Evolutionary conservation across 2,329 filamentous ascomycete genomes (phyloP).

Genomic region (Lachnellula subtilissima): DNA sequence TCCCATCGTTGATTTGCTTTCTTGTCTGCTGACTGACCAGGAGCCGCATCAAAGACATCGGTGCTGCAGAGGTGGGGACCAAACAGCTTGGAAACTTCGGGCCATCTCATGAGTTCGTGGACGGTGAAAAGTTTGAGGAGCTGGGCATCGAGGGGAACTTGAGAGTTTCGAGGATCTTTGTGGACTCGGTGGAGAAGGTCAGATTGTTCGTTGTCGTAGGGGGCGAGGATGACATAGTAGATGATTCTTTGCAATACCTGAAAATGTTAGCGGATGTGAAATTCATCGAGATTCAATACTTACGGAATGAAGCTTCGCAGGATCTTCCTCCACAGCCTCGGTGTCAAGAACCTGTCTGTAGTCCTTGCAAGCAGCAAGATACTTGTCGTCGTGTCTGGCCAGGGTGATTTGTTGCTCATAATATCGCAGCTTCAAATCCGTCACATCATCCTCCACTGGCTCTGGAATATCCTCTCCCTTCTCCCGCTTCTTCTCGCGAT

Average conservation of each 20-base stretch:
- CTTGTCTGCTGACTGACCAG: slow-evolving; percentile 63
- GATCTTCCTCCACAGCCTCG: slow-evolving; percentile 87
- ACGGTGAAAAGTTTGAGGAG: slow-evolving; percentile 93
- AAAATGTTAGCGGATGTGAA: slow-evolving; percentile 11
- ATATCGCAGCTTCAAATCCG: slow-evolving; percentile 90
- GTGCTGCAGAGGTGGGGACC: slow-evolving; percentile 82
- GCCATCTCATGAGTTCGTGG: slow-evolving; percentile 97
- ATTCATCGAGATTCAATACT: slow-evolving; percentile 31
- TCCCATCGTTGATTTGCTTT: slow-evolving; percentile 86
- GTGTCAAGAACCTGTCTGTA: slow-evolving; percentile 97
- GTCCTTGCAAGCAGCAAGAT: slow-evolving; percentile 95
- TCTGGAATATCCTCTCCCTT: slow-evolving; percentile 74
- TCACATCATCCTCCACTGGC: slow-evolving; percentile 81
- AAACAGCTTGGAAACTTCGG: slow-evolving; percentile 82
- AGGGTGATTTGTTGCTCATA: slow-evolving; percentile 97
- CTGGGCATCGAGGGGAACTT: slow-evolving; percentile 74
- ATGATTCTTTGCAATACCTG: slow-evolving; percentile 90
- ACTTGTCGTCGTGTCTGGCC: slow-evolving; percentile 95
- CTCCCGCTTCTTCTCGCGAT: slow-evolving; percentile 78
- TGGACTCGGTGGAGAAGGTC: slow-evolving; percentile 93
- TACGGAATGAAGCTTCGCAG: slow-evolving; percentile 79
- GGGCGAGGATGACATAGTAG: slow-evolving; percentile 94
- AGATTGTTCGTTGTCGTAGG: slow-evolving; percentile 97
- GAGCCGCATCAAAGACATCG: slow-evolving; percentile 76
- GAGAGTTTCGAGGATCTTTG: slow-evolving; percentile 73